These are phyloP conservation scores for Sporisorium sorghi DNA, from an alignment of 1,284 basidiomycete genomes.

Conservation along the genomic window DNA sequence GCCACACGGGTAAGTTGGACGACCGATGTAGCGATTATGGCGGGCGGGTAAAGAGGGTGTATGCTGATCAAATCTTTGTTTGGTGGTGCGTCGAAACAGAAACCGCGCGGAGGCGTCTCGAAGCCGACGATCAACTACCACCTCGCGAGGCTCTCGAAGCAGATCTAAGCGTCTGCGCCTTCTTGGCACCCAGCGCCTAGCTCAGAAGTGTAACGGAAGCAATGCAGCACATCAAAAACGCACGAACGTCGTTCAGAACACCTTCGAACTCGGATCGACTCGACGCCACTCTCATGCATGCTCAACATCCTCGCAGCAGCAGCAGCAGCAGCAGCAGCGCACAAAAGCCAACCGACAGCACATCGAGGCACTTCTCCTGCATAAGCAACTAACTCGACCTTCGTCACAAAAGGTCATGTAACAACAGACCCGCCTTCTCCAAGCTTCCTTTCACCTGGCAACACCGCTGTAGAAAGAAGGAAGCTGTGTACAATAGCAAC, in stretches of 20 bases:
- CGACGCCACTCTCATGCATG: not conserved
- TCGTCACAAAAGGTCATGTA: not conserved
- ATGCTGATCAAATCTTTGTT: not conserved
- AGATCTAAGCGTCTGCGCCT: constrained; percentile 38
- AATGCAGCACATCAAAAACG: not conserved
- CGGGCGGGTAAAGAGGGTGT: not conserved
- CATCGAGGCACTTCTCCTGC: not conserved
- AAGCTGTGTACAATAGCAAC: constrained; percentile 14
- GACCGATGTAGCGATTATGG: not conserved
- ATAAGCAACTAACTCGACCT: not conserved
- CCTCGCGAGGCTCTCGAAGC: constrained; percentile 64
- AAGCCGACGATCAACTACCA: constrained; percentile 69
- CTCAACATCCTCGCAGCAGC: not conserved
- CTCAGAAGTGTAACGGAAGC: not conserved
- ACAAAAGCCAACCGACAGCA: not conserved
- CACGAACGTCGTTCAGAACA: not conserved
- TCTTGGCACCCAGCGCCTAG: not conserved
- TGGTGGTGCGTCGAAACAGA: constrained; percentile 11
- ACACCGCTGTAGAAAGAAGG: not conserved
- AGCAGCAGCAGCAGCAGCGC: not conserved
- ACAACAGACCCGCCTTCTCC: constrained; percentile 5
- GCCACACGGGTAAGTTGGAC: constrained; percentile 77
- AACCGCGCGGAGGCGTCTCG: constrained; percentile 36
- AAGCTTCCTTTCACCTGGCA: not conserved
- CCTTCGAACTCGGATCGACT: not conserved